phyloP scores from a whole-genome alignment of 495 filamentous ascomycete genomes.

The Bryoglossum gracile region DNA sequence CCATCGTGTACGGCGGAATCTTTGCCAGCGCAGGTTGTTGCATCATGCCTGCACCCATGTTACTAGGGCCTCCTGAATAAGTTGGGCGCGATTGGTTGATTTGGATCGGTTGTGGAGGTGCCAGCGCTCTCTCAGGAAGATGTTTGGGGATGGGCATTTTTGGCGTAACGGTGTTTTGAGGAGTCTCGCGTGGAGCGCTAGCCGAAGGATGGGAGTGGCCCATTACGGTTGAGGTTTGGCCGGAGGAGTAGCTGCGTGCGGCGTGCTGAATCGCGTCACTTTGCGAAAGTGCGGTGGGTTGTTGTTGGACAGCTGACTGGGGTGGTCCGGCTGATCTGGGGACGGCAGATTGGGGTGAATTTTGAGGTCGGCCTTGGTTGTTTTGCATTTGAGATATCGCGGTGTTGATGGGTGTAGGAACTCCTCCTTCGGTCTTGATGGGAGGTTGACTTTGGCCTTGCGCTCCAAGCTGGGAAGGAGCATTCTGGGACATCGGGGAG shows the following conservation, averaged over 20 bases:
- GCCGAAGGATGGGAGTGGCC: constrained; percentile 51
- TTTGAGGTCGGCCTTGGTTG: constrained; percentile 29
- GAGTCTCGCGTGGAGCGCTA: constrained; percentile 33
- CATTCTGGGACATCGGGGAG: too few relatives aligned
- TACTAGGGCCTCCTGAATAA: constrained; percentile 63
- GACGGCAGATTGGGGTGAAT: constrained; percentile 27
- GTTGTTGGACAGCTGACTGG: constrained; percentile 25
- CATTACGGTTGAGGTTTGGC: constrained; percentile 29
- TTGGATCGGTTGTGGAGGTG: constrained; percentile 62
- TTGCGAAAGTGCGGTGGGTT: constrained; percentile 50
- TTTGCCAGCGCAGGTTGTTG: constrained; percentile 79
- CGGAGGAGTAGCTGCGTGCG: constrained; percentile 48
- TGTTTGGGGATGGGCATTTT: constrained; percentile 71
- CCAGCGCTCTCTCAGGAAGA: constrained; percentile 53
- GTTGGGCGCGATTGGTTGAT: constrained; percentile 68
- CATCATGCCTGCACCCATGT: constrained; percentile 67
- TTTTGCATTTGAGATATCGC: constrained; percentile 19
- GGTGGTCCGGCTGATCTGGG: constrained; percentile 36
- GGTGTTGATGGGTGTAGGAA: constrained; percentile 23
- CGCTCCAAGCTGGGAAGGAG: constrained; percentile 7
- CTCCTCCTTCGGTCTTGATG: constrained; percentile 18
- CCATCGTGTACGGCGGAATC: constrained; percentile 71
- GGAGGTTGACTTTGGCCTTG: constrained; percentile 1
- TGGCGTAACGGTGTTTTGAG: constrained; percentile 42
- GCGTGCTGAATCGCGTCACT: constrained; percentile 55